These are phyloP conservation scores for Gloeophyllum trabeum DNA, from an alignment of 768 basidiomycete genomes.

Conservation along the genomic window DNA sequence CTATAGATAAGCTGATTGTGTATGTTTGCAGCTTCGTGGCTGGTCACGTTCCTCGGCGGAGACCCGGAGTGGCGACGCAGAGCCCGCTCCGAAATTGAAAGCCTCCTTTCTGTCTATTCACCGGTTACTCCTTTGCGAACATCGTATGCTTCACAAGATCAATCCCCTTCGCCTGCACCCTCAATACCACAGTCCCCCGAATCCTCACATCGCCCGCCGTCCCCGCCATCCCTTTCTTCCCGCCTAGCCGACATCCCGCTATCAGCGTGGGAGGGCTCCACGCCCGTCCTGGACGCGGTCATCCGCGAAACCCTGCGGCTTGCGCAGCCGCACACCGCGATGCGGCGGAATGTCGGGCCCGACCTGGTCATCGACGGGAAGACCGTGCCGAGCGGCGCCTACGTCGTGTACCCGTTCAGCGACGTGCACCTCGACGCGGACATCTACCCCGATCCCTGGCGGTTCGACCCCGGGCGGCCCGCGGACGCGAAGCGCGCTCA, in stretches of 20 bases:
- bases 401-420: slow-evolving; percentile 71
- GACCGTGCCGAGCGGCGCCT: slow-evolving; percentile 61
- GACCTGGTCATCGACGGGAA: slow-evolving; percentile 60
- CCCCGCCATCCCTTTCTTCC: slow-evolving; percentile 26
- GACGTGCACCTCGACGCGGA: slow-evolving; percentile 66
- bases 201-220: no score
- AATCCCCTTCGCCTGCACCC: no score
- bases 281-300: slow-evolving; percentile 60
- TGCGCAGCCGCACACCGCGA: slow-evolving; percentile 71
- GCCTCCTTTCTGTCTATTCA: slow-evolving; percentile 34
- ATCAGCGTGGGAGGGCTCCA: slow-evolving; percentile 57
- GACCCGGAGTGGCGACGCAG: slow-evolving; percentile 54
- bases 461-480: slow-evolving; percentile 48
- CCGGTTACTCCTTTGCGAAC: slow-evolving; percentile 20
- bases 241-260: slow-evolving; percentile 52
- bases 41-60: slow-evolving; percentile 60
- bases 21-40: slow-evolving; percentile 56
- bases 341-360: slow-evolving; percentile 71
- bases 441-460: slow-evolving; percentile 70
- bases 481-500: slow-evolving; percentile 40
- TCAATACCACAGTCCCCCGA: no score
- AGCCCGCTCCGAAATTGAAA: slow-evolving; percentile 49
- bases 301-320: slow-evolving; percentile 70
- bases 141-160: slow-evolving; percentile 3
- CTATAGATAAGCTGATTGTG: no score